These are phyloP conservation scores for Trametes versicolor DNA, from an alignment of 1,284 basidiomycete species.

Conservation along the genomic window DNA sequence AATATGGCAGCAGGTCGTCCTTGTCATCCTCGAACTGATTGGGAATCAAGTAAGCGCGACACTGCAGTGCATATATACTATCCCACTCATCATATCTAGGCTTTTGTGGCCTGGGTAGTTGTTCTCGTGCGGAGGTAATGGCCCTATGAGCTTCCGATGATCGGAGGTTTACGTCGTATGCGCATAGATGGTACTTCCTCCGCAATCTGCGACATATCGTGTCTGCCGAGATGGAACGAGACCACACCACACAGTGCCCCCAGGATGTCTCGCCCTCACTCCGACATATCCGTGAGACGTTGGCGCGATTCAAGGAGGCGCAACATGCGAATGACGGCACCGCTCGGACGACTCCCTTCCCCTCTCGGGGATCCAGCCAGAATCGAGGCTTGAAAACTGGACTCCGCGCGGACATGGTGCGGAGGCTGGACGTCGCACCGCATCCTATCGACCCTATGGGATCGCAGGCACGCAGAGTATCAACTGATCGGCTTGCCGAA, in stretches of 20 bases:
- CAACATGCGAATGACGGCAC: background rate
- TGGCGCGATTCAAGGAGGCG: slow-evolving; percentile 16
- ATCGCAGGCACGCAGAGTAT: slow-evolving; percentile 22
- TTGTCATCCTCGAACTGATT: slow-evolving; percentile 72
- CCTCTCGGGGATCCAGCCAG: slow-evolving; percentile 10
- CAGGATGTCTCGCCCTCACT: slow-evolving; percentile 17
- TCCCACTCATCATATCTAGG: slow-evolving; percentile 30
- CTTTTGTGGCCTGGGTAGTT: slow-evolving; percentile 47
- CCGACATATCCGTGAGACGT: slow-evolving; percentile 26
- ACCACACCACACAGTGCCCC: slow-evolving; percentile 4
- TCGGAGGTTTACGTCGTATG: background rate
- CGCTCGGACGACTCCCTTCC: background rate
- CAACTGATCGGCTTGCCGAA: slow-evolving; percentile 8
- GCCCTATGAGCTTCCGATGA: background rate
- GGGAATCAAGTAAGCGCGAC: slow-evolving; percentile 64
- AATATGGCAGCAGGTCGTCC: slow-evolving; percentile 76
- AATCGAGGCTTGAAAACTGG: background rate
- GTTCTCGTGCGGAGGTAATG: slow-evolving; percentile 44
- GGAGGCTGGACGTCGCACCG: slow-evolving; percentile 77
- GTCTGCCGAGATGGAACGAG: slow-evolving; percentile 50
- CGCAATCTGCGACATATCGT: slow-evolving; percentile 77
- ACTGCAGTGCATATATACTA: too few relatives aligned
- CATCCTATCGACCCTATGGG: slow-evolving; percentile 75
- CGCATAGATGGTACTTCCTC: slow-evolving; percentile 77
- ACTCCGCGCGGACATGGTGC: slow-evolving; percentile 82